A percentile compares a stretch with the other conserved stretches of the same genome.
phyloP scores from a whole-genome alignment of 805 yeast genomes.

The Yarrowia sp. region DNA sequence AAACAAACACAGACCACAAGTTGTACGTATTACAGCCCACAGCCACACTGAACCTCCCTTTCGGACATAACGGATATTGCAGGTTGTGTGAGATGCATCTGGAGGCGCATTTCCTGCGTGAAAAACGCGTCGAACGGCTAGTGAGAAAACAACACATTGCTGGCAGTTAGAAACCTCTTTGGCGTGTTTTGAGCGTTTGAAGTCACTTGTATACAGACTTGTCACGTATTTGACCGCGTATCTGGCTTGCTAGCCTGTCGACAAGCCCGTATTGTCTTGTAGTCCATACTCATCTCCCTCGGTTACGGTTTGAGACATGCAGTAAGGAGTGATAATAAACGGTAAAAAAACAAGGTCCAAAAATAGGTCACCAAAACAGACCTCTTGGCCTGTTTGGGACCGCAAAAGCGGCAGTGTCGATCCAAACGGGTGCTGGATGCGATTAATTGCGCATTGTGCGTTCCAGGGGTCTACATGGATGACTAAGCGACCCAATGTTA shows the following conservation, averaged over 20 bases:
- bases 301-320: background rate
- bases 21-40: too few species aligned
- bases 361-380: background rate
- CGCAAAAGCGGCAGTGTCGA: background rate
- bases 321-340: conserved; percentile 2
- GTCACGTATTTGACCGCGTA: background rate
- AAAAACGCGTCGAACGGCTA: conserved; percentile 3
- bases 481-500: too few species aligned
- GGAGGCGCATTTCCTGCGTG: background rate
- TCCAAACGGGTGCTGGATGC: too few species aligned
- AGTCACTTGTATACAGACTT: too few species aligned
- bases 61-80: conserved; percentile 5
- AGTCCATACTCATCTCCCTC: background rate
- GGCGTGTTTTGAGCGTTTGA: too few species aligned
- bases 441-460: too few species aligned
- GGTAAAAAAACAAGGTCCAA: background rate
- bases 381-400: background rate
- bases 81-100: background rate
- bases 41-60: background rate
- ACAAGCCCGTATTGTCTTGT: background rate
- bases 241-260: too few species aligned
- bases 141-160: too few species aligned
- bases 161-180: too few species aligned
- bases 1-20: background rate
- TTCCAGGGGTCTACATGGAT: too few species aligned